Conservation (phyloP, 345 rosid species). For the Camelina hispida region DNA sequence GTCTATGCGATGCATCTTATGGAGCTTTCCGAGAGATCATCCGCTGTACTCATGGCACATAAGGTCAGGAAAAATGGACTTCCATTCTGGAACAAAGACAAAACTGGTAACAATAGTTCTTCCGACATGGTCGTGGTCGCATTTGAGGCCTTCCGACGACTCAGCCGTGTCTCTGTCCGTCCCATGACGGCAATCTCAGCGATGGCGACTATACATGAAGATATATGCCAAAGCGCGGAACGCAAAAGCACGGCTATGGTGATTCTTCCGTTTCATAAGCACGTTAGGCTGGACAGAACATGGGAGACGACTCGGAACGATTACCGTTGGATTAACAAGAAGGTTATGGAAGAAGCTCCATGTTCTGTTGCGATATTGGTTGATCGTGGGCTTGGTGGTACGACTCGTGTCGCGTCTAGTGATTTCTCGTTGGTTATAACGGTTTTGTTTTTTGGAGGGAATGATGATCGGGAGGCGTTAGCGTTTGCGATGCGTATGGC, state of each 20-base stretch:
- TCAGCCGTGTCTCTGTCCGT: slow-evolving; percentile 66
- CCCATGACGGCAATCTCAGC: slow-evolving; percentile 90
- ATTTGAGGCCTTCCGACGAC: slow-evolving; percentile 69
- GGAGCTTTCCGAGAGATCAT: slow-evolving; percentile 92
- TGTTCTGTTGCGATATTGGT: slow-evolving; percentile 87
- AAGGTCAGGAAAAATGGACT: slow-evolving; percentile 81
- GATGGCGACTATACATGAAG: slow-evolving; percentile 67
- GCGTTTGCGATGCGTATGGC: slow-evolving; percentile 80
- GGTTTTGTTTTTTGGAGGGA: slow-evolving; percentile 77
- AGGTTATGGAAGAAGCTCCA: slow-evolving; percentile 66
- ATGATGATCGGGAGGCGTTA: slow-evolving; percentile 84
- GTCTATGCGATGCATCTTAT: slow-evolving; percentile 92
- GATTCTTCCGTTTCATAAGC: slow-evolving; percentile 84
- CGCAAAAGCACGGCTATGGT: slow-evolving; percentile 64
- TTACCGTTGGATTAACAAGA: slow-evolving; percentile 58
- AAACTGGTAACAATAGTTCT: slow-evolving; percentile 21
- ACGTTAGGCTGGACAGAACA: slow-evolving; percentile 66
- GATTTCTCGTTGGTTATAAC: slow-evolving; percentile 60
- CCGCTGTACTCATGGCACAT: slow-evolving; percentile 90
- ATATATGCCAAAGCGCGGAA: slow-evolving; percentile 67
- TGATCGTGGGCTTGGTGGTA: slow-evolving; percentile 90
- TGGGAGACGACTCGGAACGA: slow-evolving; percentile 67
- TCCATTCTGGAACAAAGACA: slow-evolving; percentile 85
- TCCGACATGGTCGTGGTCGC: slow-evolving; percentile 75
- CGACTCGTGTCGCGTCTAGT: slow-evolving; percentile 69